Conservation (phyloP, 2,329 filamentous ascomycete genomes). For the Sporothrix brasiliensis region DNA sequence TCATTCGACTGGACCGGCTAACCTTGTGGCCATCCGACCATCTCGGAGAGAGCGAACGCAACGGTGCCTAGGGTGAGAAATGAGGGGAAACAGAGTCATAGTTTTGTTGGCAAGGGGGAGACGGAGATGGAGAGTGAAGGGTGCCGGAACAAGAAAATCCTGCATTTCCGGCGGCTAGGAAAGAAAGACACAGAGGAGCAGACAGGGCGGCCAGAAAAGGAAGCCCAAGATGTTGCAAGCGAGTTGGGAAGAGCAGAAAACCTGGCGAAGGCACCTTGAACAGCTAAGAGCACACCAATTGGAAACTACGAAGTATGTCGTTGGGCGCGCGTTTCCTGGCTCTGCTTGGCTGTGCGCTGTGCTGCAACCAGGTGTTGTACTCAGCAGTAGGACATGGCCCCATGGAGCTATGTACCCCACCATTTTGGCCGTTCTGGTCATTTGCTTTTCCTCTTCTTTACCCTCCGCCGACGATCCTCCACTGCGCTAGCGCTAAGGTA, state of each 20-base stretch:
- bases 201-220: background rate
- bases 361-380: background rate
- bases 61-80: conserved; percentile 13
- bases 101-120: background rate
- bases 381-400: background rate
- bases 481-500: conserved; percentile 15
- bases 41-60: conserved; percentile 16
- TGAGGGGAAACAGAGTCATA: conserved; percentile 3
- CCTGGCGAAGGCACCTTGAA: background rate
- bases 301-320: background rate
- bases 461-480: conserved; percentile 14
- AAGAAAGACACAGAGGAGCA: background rate
- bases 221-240: conserved; percentile 16
- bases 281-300: background rate
- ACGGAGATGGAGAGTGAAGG: background rate
- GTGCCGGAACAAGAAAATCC: background rate
- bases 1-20: background rate
- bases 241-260: background rate
- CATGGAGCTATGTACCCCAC: conserved; percentile 10
- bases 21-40: conserved; percentile 6
- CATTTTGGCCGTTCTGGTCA: background rate
- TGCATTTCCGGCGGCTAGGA: background rate
- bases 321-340: background rate
- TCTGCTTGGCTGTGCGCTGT: background rate
- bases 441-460: background rate